Evolutionary conservation across 177 flowering plant species (phyloP), one percentile per base, ranked within the genome.

Genomic region (Tripterygium wilfordii): DNA sequence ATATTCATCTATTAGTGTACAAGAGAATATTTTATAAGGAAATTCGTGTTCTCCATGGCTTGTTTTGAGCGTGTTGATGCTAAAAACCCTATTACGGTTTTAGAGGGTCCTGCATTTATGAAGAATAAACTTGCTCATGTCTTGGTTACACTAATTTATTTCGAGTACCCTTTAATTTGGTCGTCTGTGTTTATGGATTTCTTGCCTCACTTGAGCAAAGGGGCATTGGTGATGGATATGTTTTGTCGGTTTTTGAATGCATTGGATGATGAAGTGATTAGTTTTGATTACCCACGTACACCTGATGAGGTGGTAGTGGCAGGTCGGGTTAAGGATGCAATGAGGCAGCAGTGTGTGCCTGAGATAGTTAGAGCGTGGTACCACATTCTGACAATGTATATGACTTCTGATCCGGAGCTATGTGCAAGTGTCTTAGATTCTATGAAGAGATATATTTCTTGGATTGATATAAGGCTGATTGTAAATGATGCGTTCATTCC

Each of bases 91-190:
- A 65, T 68, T 44, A 74, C 70, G 72, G 71, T 85, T 57, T 62
- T 81, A 57, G 84, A 83, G 9, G 61, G 78, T 18, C 96, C 87
- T 3, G 70, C 80, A 0, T 94, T 76, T 59, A 63, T 85, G 6
- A 87, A 76, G 80, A 94, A 94, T 54, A 94, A 94, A 70, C 80
- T 90, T 53, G 96, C 97, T 9, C 97, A 94, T 54, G 90, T 94
- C 56, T 49, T 90, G 41, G 95, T 82, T 25, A 76, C 88, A 22
- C 66, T 94, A 30, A 73, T 94, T 48, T 80, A 71, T 52, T 83
- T 75, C 36, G 99, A 94, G 63, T 90, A 90, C 50, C 99, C 99
- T 0, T 32, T 56, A 44, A 51, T 77, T 45, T 94, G 97, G 96
- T 58, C 90, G 0, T 77, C 90, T 0, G 77, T 82, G 2, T 94